Base-by-base conservation (phyloP, 495 filamentous ascomycete genomes). In the Podospora pseudopauciseta region DNA sequence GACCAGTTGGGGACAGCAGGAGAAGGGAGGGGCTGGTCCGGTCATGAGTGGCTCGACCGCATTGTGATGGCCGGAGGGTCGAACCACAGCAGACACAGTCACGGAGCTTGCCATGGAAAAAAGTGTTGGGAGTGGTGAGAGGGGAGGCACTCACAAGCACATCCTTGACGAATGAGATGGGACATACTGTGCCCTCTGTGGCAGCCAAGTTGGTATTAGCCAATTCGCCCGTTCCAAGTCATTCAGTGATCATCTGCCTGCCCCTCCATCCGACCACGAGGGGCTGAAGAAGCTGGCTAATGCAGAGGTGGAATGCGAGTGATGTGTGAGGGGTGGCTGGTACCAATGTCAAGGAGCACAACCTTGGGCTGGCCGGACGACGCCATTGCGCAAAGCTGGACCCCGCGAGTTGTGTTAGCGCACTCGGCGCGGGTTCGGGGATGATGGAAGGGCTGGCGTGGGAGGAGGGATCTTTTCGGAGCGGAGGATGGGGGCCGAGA, bases 121-220 rank as follows among this genome's bases (percentile, higher is more conserved):
- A 70, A 67, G 53, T 69, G 73, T 73, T 18, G 19, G 13, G 16
- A 56, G 5, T 60, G 27, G 60, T 62, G 27, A 9, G 30, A 28
- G 61, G 19, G 23, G 18, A 19, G 7, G 23, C 23, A 71, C 88
- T 84, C 82, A 90, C 88, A 77, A 90, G 79, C 67, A 86, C 84
- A 71, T 90, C 86, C 77, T 90, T 90, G 78, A 91, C 88, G 76
- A 91, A 91, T 72, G 86, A 87, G 71, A 91, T 90, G 72, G 86
- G 86, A 72, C 87, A 90, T 64, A 91, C 85, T 27, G 88, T 91
- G 68, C 88, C 88, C 81, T 91, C 88, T 90, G 75, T 66, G 66
- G 55, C 63, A 71, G 67, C 55, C 55, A 58, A 53, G 30, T 58
- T 39, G 68, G 68, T 74, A 78, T 83, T 81, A 82, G 80, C 77